phyloP scores from a whole-genome alignment of 192 early-diverging fungal species.

The Gonapodya prolifera region DNA sequence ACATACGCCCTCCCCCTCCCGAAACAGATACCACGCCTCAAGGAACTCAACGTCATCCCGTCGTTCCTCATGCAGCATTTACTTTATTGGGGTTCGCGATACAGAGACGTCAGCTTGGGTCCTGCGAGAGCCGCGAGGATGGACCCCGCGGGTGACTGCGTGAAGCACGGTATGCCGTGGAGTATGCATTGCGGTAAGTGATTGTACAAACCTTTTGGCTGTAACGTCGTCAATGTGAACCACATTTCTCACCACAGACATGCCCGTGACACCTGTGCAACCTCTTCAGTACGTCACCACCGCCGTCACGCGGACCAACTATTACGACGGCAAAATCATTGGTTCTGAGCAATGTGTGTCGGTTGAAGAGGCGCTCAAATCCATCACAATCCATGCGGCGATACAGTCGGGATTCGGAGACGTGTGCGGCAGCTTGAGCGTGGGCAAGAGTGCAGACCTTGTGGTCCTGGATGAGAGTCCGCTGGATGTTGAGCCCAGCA shows the following conservation, averaged over 20 bases:
- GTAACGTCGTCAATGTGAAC: too few relatives aligned
- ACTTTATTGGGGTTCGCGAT: neutral
- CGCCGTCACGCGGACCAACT: neutral
- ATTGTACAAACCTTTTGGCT: neutral
- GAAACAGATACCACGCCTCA: neutral
- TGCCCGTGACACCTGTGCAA: neutral
- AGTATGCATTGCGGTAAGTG: neutral
- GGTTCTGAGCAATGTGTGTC: neutral
- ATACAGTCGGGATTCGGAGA: neutral
- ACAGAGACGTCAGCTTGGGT: neutral
- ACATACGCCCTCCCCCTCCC: too few relatives aligned
- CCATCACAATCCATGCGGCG: neutral
- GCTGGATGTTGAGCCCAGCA: neutral
- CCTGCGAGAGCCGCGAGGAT: neutral
- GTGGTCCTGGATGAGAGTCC: neutral
- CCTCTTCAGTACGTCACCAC: neutral
- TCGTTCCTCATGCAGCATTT: neutral
- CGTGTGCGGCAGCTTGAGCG: neutral
- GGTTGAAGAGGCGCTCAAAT: neutral
- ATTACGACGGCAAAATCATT: neutral
- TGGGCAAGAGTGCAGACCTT: neutral
- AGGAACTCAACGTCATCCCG: neutral
- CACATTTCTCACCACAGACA: neutral
- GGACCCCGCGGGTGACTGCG: neutral
- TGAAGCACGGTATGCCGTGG: neutral